Evolutionary conservation across 441 rosid species (phyloP), one percentile per base, ranked within the genome.

Genomic region (Geranium incanum): DNA sequence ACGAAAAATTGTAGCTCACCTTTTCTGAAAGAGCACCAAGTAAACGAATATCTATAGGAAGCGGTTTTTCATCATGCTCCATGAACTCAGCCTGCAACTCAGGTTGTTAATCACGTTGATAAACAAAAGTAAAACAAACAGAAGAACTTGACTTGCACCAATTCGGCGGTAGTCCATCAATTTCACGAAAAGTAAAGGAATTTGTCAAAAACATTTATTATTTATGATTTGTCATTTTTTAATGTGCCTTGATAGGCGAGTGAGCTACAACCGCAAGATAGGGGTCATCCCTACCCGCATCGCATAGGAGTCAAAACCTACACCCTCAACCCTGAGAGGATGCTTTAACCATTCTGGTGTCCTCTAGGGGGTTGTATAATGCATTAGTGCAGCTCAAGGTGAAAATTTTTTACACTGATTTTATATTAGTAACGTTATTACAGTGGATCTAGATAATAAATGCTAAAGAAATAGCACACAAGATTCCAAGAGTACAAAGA

Each of bases 1-100:
- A 57, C 0, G 9, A 57, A 57, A 57, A 57, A 8, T n/a, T 33
- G 71, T 78, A 70, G 57, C 78, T 74, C 60, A 95, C 99, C 97
- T 95, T 95, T 78, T 95, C 99, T 71, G 99, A 98, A 74, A 95
- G 97, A 71, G 99, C 99, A 67, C 96, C 98, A 81, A 95, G 98
- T 39, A 95, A 92, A 76, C 99, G 97, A 72, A 95, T 95, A 81
- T 95, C 99, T 74, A 95, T 95, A 62, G 98, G 99, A 78, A 95
- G 98, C 78, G 91, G 97, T 76, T 87, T 93, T 83, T 96, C 99
- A 74, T 90, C 98, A 80, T 88, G 98, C 76, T 96, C 99, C 99
- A 96, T 96, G 85, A 96, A 93, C 84, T 96, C 99, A 50, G 99
- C 99, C 99, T 96, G 83, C 75, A 81, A 81, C 36, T 21, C 66